Base-by-base conservation (phyloP, 2,329 filamentous ascomycete genomes). In the Botrytis fragariae region DNA sequence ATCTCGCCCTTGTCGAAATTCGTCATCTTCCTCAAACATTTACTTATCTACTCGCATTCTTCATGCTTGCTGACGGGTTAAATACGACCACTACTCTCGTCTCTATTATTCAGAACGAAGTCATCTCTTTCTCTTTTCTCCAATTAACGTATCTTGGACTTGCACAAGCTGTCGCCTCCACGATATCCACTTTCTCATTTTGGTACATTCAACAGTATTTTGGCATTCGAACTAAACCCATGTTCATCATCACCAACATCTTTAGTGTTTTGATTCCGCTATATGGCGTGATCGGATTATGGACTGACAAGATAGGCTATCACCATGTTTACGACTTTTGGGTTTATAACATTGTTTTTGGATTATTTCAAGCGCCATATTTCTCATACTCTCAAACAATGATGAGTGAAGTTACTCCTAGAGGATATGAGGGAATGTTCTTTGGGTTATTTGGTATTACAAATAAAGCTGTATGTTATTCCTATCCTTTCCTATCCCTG, bases 361-460 rank as follows among this genome's bases (percentile, higher is more conserved):
- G 82, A 0, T 75, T 84, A 14, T 84, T 84, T 44, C 83, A 84
- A 73, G 83, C 83, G 1, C 82, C 83, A 8, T 83, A 84, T 71
- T 84, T 83, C 65, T 82, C 82, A 77, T 84, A 84, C 73, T 79
- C 83, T 20, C 83, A 84, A 79, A 84, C 82, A 2, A 84, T 84
- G 83, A 83, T 84, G 73, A 83, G 82, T 63, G 83, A 84, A 59
- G 79, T 84, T 22, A 84, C 83, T 75, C 83, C 83, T 3, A 78
- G 79, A 22, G 83, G 83, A 22, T 84, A 83, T 64, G 83, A 84
- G 72, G 84, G 84, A 32, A 84, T 84, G 82, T 84, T 84, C 74
- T 84, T 84, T 51, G 82, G 82, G 2, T 76, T 84, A 4, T 84
- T 84, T 72, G 83, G 83, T 7, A 84, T 84, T 61, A 84, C 83